Percentiles rank a stretch among this genome's conserved stretches.
Conservation (phyloP, 2,329 filamentous ascomycete genomes). For the Ustulina deusta region DNA sequence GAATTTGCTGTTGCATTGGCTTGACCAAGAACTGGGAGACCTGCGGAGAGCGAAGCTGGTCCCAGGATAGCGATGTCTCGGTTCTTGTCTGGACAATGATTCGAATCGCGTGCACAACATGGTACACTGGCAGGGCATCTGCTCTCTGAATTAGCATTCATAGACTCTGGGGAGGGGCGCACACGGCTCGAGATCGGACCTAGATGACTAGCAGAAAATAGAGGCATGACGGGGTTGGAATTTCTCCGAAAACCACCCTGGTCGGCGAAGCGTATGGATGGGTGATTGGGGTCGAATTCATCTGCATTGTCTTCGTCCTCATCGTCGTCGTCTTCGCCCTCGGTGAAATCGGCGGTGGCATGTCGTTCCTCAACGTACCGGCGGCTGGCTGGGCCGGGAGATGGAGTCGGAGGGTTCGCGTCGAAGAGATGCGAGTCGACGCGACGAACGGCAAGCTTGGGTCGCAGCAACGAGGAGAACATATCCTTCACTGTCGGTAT, state of each 20-base stretch:
- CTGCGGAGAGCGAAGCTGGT: slow-evolving; percentile 94
- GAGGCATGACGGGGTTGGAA: slow-evolving; percentile 67
- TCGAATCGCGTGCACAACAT: slow-evolving; percentile 89
- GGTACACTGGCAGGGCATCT: slow-evolving; percentile 91
- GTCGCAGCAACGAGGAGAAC: slow-evolving; percentile 50
- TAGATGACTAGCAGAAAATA: slow-evolving; percentile 83
- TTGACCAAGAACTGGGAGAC: slow-evolving; percentile 96
- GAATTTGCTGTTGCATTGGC: slow-evolving; percentile 92
- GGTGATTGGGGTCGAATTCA: slow-evolving; percentile 48
- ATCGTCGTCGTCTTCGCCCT: slow-evolving; percentile 73
- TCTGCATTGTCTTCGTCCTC: slow-evolving; percentile 68
- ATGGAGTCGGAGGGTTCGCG: slow-evolving; percentile 45
- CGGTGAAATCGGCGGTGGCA: slow-evolving; percentile 74
- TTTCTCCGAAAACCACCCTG: slow-evolving; percentile 53
- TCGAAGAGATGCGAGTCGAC: slow-evolving; percentile 44
- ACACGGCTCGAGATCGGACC: slow-evolving; percentile 60
- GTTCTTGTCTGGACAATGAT: slow-evolving; percentile 85
- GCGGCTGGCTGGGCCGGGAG: slow-evolving; percentile 48
- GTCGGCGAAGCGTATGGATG: slow-evolving; percentile 52
- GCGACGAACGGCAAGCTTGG: slow-evolving; percentile 44
- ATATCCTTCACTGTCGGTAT: slow-evolving; percentile 49
- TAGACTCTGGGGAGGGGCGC: neutral
- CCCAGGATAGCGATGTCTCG: slow-evolving; percentile 93
- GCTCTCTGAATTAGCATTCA: slow-evolving; percentile 33
- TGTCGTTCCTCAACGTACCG: slow-evolving; percentile 59